Conservation (phyloP, 2,329 filamentous ascomycete species). For the Septoria petroselini region DNA sequence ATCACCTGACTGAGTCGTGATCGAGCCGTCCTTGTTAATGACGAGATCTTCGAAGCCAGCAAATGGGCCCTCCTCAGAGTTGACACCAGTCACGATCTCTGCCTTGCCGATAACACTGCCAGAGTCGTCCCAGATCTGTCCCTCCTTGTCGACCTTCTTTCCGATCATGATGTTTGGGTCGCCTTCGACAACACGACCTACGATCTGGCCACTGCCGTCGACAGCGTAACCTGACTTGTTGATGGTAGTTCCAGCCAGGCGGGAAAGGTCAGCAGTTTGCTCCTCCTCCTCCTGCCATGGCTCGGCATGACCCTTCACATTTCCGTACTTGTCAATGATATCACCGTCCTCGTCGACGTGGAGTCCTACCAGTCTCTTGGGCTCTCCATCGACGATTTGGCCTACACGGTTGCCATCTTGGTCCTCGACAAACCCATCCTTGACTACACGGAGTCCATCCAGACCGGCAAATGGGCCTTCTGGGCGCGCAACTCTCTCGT, state of each 20-base stretch:
- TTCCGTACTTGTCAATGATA: conserved; percentile 70
- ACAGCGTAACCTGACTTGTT: conserved; percentile 64
- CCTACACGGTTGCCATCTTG: conserved; percentile 75
- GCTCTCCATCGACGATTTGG: conserved; percentile 66
- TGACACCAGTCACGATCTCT: conserved; percentile 54
- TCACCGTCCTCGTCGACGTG: conserved; percentile 79
- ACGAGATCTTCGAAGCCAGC: conserved; percentile 57
- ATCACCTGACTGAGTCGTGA: conserved; percentile 47
- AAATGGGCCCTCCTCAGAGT: conserved; percentile 55
- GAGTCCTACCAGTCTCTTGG: conserved; percentile 69
- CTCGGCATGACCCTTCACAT: conserved; percentile 60
- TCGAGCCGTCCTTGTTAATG: conserved; percentile 57
- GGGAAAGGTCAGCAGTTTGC: conserved; percentile 54
- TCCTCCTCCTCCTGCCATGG: conserved; percentile 53
- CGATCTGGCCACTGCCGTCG: conserved; percentile 56
- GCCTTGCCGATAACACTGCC: conserved; percentile 60
- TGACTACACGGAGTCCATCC: conserved; percentile 61
- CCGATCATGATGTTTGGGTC: conserved; percentile 56
- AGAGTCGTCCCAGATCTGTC: conserved; percentile 62
- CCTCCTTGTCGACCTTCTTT: conserved; percentile 60
- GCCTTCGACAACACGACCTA: conserved; percentile 57
- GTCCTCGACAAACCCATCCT: conserved; percentile 72
- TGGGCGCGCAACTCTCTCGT: conserved; percentile 54
- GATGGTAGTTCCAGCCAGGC: conserved; percentile 60
- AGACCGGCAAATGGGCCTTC: conserved; percentile 71